A percentile compares a stretch with the other conserved stretches of the same genome.
Conservation (phyloP, 805 yeast genomes). For the Starmerella sp. region DNA sequence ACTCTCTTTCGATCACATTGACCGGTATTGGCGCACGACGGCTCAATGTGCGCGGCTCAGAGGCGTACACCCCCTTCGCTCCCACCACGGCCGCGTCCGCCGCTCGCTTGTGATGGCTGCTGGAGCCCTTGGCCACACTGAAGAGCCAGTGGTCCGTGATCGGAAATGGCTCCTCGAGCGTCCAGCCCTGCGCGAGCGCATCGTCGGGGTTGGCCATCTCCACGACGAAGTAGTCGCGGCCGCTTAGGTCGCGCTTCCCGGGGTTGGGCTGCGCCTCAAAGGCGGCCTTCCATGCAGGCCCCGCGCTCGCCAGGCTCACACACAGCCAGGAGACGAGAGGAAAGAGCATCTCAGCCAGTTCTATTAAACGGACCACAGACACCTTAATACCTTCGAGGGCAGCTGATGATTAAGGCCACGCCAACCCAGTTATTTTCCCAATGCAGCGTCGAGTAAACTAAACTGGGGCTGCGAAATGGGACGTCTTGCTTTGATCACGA, state of each 20-base stretch:
- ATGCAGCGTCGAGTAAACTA: too few relatives aligned
- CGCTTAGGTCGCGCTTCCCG: constrained; percentile 12
- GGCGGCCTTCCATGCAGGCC: constrained; percentile 18
- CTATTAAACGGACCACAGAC: not conserved
- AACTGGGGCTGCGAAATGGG: too few relatives aligned
- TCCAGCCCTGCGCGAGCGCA: constrained; percentile 10
- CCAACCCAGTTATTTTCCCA: too few relatives aligned
- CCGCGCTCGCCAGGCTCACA: not conserved
- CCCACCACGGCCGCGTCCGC: constrained; percentile 1
- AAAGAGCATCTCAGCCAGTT: not conserved
- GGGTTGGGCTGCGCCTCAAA: constrained; percentile 20
- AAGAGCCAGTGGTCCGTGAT: constrained; percentile 24
- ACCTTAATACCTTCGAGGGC: not conserved
- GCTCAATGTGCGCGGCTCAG: constrained; percentile 1
- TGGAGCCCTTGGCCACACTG: constrained; percentile 8
- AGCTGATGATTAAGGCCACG: not conserved
- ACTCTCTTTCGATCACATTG: constrained; percentile 27
- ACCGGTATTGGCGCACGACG: constrained; percentile 17
- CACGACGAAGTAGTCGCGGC: constrained; percentile 21
- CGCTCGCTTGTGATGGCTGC: not conserved
- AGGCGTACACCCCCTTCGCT: constrained; percentile 6
- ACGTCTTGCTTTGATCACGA: too few relatives aligned
- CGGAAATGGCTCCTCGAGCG: constrained; percentile 23
- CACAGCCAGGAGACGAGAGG: not conserved
- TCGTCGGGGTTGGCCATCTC: constrained; percentile 15